Percentiles rank a stretch among this genome's conserved stretches.
These are phyloP conservation scores for Vaucheria bursata DNA, from an alignment of 352 stramenopile genomes.

Conservation along the genomic window DNA sequence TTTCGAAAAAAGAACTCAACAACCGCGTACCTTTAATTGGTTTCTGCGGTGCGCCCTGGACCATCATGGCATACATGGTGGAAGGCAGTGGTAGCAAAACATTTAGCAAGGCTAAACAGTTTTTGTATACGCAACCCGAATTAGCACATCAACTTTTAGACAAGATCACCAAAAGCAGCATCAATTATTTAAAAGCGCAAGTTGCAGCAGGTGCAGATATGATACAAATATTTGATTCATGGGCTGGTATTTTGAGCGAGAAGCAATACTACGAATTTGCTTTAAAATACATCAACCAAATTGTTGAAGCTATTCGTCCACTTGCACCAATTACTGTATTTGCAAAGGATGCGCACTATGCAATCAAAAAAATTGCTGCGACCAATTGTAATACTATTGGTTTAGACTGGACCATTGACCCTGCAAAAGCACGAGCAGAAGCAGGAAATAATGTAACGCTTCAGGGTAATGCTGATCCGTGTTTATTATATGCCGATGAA, in stretches of 20 bases:
- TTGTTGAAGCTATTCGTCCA: not conserved
- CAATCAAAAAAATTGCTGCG: not conserved
- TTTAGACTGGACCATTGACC: conserved; percentile 1
- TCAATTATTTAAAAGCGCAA: conserved; percentile 2
- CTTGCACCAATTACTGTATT: not conserved
- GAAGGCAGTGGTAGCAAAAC: not conserved
- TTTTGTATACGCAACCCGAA: conserved; percentile 2
- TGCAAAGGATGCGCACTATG: not conserved
- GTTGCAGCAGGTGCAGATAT: not conserved
- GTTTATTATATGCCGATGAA: not conserved
- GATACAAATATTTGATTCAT: not conserved
- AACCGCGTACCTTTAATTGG: not conserved
- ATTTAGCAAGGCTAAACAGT: conserved; percentile 2
- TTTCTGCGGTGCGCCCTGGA: not conserved
- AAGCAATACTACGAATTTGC: not conserved
- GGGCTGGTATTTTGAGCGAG: not conserved
- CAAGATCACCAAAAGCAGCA: not conserved
- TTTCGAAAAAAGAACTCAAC: not conserved
- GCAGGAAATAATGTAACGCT: not conserved
- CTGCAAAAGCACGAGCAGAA: not conserved
- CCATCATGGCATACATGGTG: not conserved
- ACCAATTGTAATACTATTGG: not conserved
- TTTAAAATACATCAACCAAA: not conserved
- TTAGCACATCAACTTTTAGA: conserved; percentile 4
- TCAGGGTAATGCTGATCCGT: not conserved